phyloP scores from a whole-genome alignment of 257 asterid genomes.

The Jacaranda mimosifolia region DNA sequence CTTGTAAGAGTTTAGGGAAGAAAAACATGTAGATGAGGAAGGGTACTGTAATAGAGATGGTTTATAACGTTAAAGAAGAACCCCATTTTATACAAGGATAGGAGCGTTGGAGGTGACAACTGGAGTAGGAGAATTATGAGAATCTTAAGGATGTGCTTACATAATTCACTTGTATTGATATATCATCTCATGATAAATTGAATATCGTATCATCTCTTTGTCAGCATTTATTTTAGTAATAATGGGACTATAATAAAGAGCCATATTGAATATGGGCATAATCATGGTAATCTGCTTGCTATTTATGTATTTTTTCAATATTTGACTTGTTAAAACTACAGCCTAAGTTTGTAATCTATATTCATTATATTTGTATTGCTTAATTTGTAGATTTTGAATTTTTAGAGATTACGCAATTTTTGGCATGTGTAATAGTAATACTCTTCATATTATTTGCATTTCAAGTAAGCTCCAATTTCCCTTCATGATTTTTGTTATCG shows the following conservation, averaged over 20 bases:
- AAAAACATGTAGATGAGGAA: no score
- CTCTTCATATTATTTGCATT: no score
- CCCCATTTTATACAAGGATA: constrained; percentile 2
- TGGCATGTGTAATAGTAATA: background rate
- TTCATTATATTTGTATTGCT: background rate
- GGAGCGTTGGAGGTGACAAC: background rate
- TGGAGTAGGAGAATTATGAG: background rate
- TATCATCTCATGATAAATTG: constrained; percentile 21
- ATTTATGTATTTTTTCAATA: background rate
- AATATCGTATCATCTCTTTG: constrained; percentile 11
- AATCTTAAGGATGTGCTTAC: no score
- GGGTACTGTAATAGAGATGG: background rate
- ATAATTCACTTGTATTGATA: no score
- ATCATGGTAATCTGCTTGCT: background rate
- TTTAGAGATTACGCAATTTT: background rate
- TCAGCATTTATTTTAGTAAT: background rate
- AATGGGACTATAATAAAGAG: background rate
- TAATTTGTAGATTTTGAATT: background rate
- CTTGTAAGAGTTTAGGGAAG: no score
- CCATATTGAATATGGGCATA: background rate
- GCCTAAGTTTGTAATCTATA: no score
- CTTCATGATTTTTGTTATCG: no score
- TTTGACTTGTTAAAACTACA: no score
- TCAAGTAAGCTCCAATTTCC: no score
- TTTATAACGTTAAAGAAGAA: background rate